phyloP scores from a whole-genome alignment of 2,329 filamentous ascomycete genomes.

The Talaromyces sp. region DNA sequence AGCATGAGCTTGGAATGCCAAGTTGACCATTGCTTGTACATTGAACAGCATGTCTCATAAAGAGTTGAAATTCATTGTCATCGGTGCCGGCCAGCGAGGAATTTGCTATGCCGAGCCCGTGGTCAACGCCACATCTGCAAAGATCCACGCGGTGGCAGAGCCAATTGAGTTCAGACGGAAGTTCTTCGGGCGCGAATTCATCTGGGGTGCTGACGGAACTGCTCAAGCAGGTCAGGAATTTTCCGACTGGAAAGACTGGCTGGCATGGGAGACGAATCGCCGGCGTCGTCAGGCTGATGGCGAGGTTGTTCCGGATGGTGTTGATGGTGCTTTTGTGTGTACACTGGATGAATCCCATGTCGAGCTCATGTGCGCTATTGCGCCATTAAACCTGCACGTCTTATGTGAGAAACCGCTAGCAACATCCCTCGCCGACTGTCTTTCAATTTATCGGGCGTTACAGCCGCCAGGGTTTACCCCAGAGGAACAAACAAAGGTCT shows the following conservation, averaged over 20 bases:
- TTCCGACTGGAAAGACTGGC: neutral
- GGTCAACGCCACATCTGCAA: neutral
- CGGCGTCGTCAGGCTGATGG: constrained; percentile 41
- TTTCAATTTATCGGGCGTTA: constrained; percentile 58
- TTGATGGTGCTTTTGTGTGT: constrained; percentile 66
- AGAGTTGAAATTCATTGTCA: neutral
- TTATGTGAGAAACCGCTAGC: constrained; percentile 92
- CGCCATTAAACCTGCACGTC: constrained; percentile 68
- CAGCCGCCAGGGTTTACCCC: constrained; percentile 18
- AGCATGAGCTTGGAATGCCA: neutral
- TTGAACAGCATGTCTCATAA: neutral
- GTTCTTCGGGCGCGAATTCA: neutral
- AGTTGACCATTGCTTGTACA: neutral
- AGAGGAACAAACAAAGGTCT: constrained; percentile 51
- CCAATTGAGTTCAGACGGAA: neutral
- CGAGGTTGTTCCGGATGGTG: constrained; percentile 41
- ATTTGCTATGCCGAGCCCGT: neutral
- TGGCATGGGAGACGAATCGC: neutral
- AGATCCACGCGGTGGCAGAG: neutral
- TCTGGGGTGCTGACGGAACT: neutral
- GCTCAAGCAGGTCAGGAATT: neutral
- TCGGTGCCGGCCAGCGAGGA: neutral
- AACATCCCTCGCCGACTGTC: constrained; percentile 72
- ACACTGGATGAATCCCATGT: constrained; percentile 87
- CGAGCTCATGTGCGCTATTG: constrained; percentile 71